Evolutionary conservation across 495 filamentous ascomycete genomes (phyloP).

Genomic region (Penicillium roqueforti): DNA sequence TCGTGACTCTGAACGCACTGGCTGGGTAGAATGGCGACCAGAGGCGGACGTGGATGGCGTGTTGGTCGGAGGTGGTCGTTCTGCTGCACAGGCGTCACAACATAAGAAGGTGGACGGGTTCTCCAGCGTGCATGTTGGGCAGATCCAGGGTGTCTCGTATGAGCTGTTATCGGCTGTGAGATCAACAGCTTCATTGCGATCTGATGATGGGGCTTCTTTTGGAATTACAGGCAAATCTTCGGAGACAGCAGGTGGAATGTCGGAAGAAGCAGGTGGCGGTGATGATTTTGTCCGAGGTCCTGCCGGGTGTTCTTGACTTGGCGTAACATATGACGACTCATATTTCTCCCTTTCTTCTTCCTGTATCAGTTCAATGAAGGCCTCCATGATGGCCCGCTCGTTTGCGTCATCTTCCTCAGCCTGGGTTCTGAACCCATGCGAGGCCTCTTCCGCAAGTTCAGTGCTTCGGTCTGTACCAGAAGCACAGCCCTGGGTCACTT

Average conservation of each 20-base stretch:
- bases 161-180: slow-evolving; percentile 26
- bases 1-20: slow-evolving; percentile 11
- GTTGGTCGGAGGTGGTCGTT: slow-evolving; percentile 48
- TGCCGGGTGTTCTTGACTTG: slow-evolving; percentile 57
- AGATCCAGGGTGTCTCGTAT: slow-evolving; percentile 60
- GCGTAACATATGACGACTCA: slow-evolving; percentile 60
- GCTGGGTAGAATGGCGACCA: neutral
- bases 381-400: slow-evolving; percentile 82
- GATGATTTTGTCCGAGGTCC: slow-evolving; percentile 41
- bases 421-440: slow-evolving; percentile 72
- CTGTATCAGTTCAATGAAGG: slow-evolving; percentile 81
- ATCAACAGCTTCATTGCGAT: slow-evolving; percentile 8
- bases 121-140: slow-evolving; percentile 74
- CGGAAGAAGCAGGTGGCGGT: slow-evolving; percentile 17
- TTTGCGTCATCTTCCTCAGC: slow-evolving; percentile 89
- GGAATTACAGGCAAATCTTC: neutral
- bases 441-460: slow-evolving; percentile 65
- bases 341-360: slow-evolving; percentile 75
- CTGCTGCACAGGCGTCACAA: slow-evolving; percentile 75
- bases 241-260: slow-evolving; percentile 9
- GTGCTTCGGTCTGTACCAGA: slow-evolving; percentile 56
- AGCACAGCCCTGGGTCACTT: slow-evolving; percentile 68
- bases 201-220: neutral
- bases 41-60: slow-evolving; percentile 15
- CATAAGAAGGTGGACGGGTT: slow-evolving; percentile 65